Conservation (phyloP, 2,329 filamentous ascomycete genomes). For the Cyphellophora europaea region DNA sequence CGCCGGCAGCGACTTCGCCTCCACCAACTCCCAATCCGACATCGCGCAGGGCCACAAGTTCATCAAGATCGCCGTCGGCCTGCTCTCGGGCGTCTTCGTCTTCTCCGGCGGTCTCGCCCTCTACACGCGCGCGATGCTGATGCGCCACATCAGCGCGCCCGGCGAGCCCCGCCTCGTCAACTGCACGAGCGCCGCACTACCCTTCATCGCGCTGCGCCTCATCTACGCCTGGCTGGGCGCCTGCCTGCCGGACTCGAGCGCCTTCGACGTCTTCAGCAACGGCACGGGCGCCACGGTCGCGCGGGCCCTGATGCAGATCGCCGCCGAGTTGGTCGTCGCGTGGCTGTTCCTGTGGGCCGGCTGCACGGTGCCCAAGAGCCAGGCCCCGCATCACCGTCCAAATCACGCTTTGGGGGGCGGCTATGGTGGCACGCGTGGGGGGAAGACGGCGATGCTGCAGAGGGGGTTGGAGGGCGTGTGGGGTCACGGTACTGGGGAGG, state of each 20-base stretch:
- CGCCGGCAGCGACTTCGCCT: constrained; percentile 30
- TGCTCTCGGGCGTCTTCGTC: constrained; percentile 34
- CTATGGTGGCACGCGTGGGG: not conserved
- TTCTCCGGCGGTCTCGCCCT: constrained; percentile 26
- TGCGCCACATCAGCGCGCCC: constrained; percentile 24
- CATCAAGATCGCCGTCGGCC: constrained; percentile 32
- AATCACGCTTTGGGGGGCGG: not conserved
- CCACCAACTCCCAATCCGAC: constrained; percentile 21
- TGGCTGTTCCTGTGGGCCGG: constrained; percentile 1
- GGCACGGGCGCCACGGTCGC: not conserved
- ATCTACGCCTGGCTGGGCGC: constrained; percentile 36
- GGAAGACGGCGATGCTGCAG: not conserved
- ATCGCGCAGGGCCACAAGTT: constrained; percentile 23
- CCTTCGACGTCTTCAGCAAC: not conserved
- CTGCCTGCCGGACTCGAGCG: constrained; percentile 16
- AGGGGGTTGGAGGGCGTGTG: not conserved
- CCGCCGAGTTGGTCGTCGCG: not conserved
- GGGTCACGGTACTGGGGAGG: too few relatives aligned
- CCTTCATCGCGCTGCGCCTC: constrained; percentile 43
- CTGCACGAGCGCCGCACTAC: constrained; percentile 33
- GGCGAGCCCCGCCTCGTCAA: constrained; percentile 40
- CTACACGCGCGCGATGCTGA: constrained; percentile 20
- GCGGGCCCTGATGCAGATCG: not conserved
- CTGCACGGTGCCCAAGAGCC: not conserved
- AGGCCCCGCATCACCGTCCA: not conserved